Conservation (phyloP, 164 flowering plant genomes). For the Macadamia tetraphylla region DNA sequence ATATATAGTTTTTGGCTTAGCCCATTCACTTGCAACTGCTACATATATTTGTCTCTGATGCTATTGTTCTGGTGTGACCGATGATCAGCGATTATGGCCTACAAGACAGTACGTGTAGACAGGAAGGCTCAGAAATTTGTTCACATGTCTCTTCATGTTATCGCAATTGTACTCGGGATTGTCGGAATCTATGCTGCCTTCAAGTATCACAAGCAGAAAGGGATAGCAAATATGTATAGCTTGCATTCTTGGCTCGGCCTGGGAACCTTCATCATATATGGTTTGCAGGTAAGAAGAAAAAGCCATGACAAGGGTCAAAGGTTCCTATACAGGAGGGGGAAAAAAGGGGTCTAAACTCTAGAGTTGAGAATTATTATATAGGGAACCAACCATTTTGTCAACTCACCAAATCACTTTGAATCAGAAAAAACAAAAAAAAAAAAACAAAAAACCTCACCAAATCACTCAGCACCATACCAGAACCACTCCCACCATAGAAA, state of each 20-base stretch:
- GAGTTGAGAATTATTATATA: too few relatives aligned
- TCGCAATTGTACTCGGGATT: slow-evolving; percentile 45
- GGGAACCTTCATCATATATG: slow-evolving; percentile 45
- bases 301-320: too few relatives aligned
- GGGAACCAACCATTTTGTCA: too few relatives aligned
- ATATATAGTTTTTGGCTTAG: background rate
- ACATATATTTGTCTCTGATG: background rate
- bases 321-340: too few relatives aligned
- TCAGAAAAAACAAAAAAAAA: too few relatives aligned
- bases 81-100: slow-evolving; percentile 61
- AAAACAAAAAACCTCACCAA: too few relatives aligned
- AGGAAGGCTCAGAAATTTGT: slow-evolving; percentile 31
- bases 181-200: slow-evolving; percentile 65
- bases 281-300: slow-evolving; percentile 48
- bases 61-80: background rate
- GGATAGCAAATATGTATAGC: slow-evolving; percentile 37
- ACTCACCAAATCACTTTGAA: too few relatives aligned
- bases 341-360: too few relatives aligned
- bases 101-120: slow-evolving; percentile 42
- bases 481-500: too few relatives aligned
- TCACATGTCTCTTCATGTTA: slow-evolving; percentile 42
- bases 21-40: background rate
- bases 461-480: too few relatives aligned
- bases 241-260: slow-evolving; percentile 92
- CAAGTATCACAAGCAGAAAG: slow-evolving; percentile 43